These are phyloP conservation scores for Pyrus pyrifolia DNA, from an alignment of 306 rosid species.

Conservation along the genomic window DNA sequence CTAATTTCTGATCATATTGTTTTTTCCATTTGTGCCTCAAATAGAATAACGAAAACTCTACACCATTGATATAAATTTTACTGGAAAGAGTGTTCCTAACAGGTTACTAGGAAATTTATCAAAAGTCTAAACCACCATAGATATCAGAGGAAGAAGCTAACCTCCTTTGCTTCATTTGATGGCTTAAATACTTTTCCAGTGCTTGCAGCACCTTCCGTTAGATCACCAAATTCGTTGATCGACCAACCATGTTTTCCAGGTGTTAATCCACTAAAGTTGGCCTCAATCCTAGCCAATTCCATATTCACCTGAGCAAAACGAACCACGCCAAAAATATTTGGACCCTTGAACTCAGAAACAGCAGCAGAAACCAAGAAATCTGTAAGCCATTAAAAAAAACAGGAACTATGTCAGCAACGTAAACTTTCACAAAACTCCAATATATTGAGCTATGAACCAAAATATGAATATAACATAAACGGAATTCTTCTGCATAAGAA, in stretches of 20 bases:
- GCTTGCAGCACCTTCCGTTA: constrained; percentile 84
- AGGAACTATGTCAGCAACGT: background rate
- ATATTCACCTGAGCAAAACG: constrained; percentile 86
- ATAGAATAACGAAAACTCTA: background rate
- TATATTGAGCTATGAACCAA: background rate
- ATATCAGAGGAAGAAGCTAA: constrained; percentile 17
- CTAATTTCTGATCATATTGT: background rate
- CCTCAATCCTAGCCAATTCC: constrained; percentile 90
- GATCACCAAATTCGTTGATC: constrained; percentile 84
- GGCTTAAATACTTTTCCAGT: constrained; percentile 69
- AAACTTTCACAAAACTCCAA: background rate
- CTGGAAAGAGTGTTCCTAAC: background rate
- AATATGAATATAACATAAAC: background rate
- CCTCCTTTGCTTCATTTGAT: constrained; percentile 39
- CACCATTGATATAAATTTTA: background rate
- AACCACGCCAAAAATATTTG: constrained; percentile 73
- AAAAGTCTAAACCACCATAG: background rate
- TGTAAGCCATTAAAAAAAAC: constrained; percentile 32
- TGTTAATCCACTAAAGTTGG: constrained; percentile 67
- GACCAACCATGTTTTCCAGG: constrained; percentile 96
- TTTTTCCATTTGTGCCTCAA: background rate
- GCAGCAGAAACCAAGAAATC: constrained; percentile 84
- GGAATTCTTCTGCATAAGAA: background rate
- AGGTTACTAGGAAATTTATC: background rate
- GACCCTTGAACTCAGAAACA: constrained; percentile 94